A percentile compares a stretch with the other conserved stretches of the same genome.
Conservation (phyloP, 139 green algal species). For the Chlorella sp. region DNA sequence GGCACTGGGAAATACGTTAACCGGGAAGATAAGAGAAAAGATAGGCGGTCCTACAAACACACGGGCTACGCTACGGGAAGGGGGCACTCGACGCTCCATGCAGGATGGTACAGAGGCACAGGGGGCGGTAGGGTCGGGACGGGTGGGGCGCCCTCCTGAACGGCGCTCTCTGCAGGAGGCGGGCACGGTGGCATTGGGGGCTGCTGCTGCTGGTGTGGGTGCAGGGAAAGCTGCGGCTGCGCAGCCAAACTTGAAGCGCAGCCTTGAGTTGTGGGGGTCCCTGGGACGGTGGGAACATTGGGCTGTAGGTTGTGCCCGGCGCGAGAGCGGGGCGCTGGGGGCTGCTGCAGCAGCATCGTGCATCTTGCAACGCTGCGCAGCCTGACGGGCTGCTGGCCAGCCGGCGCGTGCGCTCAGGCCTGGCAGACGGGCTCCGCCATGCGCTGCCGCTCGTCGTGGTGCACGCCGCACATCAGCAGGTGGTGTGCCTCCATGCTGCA, state of each 20-base stretch:
- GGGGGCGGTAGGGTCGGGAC: background rate
- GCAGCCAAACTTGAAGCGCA: background rate
- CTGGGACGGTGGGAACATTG: too few species aligned
- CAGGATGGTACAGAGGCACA: background rate
- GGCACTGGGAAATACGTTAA: background rate
- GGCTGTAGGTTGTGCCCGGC: too few species aligned
- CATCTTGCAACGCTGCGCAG: too few species aligned
- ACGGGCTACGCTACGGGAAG: background rate
- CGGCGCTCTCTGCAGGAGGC: too few species aligned
- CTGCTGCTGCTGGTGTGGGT: too few species aligned
- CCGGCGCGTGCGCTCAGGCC: background rate
- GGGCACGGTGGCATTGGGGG: too few species aligned
- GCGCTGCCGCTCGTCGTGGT: background rate
- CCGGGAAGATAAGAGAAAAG: background rate
- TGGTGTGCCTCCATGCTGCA: conserved; percentile 8
- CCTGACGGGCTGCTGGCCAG: background rate
- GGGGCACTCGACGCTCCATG: background rate
- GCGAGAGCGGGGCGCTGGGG: background rate
- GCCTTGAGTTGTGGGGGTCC: background rate
- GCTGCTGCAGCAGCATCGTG: background rate
- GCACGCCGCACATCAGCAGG: background rate
- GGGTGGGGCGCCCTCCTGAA: background rate
- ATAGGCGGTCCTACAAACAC: background rate
- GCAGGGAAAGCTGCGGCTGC: background rate
- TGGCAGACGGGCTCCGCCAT: background rate